A percentile compares a stretch with the other conserved stretches of the same genome.
Conservation (phyloP, 768 basidiomycete genomes). For the Dentipellis fragilis region DNA sequence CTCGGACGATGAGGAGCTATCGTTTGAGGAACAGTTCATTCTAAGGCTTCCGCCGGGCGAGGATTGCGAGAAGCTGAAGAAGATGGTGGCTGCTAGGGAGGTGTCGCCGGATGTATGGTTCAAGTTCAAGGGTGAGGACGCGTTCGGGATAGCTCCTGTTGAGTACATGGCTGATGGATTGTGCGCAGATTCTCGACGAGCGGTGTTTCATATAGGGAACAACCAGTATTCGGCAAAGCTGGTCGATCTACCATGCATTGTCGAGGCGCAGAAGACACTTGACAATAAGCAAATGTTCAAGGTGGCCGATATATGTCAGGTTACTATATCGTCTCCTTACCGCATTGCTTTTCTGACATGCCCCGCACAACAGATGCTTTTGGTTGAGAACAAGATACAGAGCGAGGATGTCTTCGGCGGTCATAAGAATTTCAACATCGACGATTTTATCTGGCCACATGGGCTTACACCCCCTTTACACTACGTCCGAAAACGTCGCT, state of each 20-base stretch:
- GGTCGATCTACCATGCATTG: slow-evolving; percentile 89
- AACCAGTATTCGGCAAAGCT: slow-evolving; percentile 82
- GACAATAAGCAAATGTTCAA: slow-evolving; percentile 98
- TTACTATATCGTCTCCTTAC: slow-evolving; percentile 21
- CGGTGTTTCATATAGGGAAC: slow-evolving; percentile 78
- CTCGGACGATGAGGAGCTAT: slow-evolving; percentile 88
- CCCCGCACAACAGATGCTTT: slow-evolving; percentile 62
- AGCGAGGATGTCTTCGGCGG: slow-evolving; percentile 55
- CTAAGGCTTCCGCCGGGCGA: slow-evolving; percentile 80
- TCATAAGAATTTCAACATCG: slow-evolving; percentile 72
- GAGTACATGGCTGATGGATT: not conserved
- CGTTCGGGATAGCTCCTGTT: not conserved
- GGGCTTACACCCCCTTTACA: slow-evolving; percentile 91
- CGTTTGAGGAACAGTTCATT: slow-evolving; percentile 96
- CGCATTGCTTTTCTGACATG: not conserved
- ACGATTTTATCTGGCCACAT: slow-evolving; percentile 96
- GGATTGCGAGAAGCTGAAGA: slow-evolving; percentile 68
- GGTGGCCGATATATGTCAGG: slow-evolving; percentile 97
- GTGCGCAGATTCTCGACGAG: slow-evolving; percentile 74
- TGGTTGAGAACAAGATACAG: slow-evolving; percentile 68
- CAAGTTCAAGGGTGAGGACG: slow-evolving; percentile 83
- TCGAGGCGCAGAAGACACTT: slow-evolving; percentile 92
- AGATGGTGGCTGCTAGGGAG: slow-evolving; percentile 75
- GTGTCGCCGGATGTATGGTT: slow-evolving; percentile 82
- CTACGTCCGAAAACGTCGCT: slow-evolving; percentile 83